Evolutionary conservation across 352 stramenopile genomes (phyloP), one percentile per base, ranked within the genome.

Genomic region (Phytopythium aichiense): DNA sequence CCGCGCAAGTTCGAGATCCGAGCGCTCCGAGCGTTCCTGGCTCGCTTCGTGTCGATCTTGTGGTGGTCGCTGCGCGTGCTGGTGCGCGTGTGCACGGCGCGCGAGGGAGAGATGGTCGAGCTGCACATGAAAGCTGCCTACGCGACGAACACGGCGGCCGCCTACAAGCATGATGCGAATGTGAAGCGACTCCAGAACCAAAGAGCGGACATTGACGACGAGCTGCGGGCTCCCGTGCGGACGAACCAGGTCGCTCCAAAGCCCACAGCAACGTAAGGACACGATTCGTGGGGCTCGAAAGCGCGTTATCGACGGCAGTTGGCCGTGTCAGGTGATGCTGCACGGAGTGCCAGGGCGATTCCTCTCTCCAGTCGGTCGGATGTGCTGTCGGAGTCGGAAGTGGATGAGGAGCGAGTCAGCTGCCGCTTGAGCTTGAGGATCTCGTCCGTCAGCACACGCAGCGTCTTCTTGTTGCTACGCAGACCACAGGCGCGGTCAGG

Each of bases 341-440:
- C 42, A 4, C 22, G 56, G 18, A 61, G 25, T 6, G 56, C 56
- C 45, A 54, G 9, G 42, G 42, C 30, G 43, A 61, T 61, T 20
- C 56, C 56, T 2, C 42, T 31, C 42, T 61, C 56, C 3, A 61
- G n/a, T 4, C 56, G 56, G 38, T 55, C 42, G 42, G 42, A 40
- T 7, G 45, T 33, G 20, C 13, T 51, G 25, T 52, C 38, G 1
- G 9, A 23, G 18, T n/a, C 31, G 22, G 30, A 18, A 7, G 9
- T 1, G 15, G 28, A 18, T 0, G 56, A 22, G 9, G 45, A 30
- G 18, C 7, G 3, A 4, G 7, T 31, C 8, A 61, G 20, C 23
- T 61, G 43, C 30, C 72, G 65, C 54, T 84, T 84, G 15, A 84
- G 55, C 58, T 84, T 84, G 46, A 84, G 69, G 43, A 84, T 64